Base-by-base conservation (phyloP, 2,329 filamentous ascomycete genomes). In the Cytospora schulzeri region DNA sequence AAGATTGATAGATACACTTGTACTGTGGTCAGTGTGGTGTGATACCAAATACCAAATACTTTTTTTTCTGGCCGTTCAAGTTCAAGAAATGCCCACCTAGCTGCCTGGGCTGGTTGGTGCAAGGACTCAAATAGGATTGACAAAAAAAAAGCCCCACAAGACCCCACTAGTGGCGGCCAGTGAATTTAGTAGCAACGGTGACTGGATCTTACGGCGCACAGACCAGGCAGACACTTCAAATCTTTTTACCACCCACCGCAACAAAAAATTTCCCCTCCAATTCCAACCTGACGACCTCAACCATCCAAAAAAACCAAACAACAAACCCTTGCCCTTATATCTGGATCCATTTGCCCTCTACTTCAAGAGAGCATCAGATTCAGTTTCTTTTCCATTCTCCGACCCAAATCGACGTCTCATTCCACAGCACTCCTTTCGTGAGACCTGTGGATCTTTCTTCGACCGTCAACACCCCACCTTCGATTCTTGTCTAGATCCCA, bases 401-500 rank as follows among this genome's bases (percentile, higher is more conserved):
- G 48, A 48, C 45, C 41, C 28, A 62, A 35, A 57, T 60, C 38
- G 50, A 19, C 26, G 38, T 12, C 35, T 35, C 29, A 64, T 62
- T 73, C 71, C 69, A 71, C 73, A 73, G 71, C 71, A 69, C 70
- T 72, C 67, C 65, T 66, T 72, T 72, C 70, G 67, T 60, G 70
- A 70, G 69, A 73, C 69, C 68, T 64, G 70, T 73, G 79, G 76
- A 75, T 76, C 71, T 73, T 35, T 77, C 74, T 71, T 67, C 63
- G 66, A 69, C 67, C 59, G 57, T 62, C 60, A 62, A 63, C 62
- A 68, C 68, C 77, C 76, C 77, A 75, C 76, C 75, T 76, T 73
- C 74, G 73, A 68, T 67, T 71, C 69, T 66, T 68, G 66, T 76
- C 83, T 88, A 87, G 89, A 85, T 92, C 87, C 84, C 86, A 90